Conservation (phyloP, 2,329 filamentous ascomycete species). For the Aspergillus terreus region DNA sequence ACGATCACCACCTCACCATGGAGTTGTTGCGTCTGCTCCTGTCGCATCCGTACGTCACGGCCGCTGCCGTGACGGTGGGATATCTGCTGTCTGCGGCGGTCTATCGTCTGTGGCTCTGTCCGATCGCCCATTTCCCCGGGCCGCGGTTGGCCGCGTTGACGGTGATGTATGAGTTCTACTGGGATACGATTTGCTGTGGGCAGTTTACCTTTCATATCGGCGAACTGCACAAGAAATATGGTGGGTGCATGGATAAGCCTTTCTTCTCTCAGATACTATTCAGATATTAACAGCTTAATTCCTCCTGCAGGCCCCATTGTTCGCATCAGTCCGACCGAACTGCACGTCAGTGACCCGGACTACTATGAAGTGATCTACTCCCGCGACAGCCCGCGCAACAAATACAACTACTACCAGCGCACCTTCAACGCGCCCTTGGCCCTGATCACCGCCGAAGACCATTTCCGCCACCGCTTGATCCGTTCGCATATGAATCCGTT, state of each 20-base stretch:
- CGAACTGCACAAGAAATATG: constrained; percentile 12
- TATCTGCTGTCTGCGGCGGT: constrained; percentile 3
- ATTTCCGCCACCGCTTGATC: constrained; percentile 28
- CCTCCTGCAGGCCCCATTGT: constrained; percentile 26
- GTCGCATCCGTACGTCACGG: constrained; percentile 1
- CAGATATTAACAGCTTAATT: neutral
- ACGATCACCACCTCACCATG: neutral
- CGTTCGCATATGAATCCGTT: constrained; percentile 34
- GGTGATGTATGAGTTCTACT: constrained; percentile 10
- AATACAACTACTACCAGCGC: constrained; percentile 24
- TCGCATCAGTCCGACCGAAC: constrained; percentile 29
- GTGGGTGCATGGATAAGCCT: neutral
- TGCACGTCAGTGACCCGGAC: constrained; percentile 29
- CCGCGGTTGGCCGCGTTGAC: constrained; percentile 7
- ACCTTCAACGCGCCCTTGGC: constrained; percentile 27
- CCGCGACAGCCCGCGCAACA: constrained; percentile 27
- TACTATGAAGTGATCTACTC: constrained; percentile 29
- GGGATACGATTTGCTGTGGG: constrained; percentile 6
- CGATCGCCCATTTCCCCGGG: constrained; percentile 11
- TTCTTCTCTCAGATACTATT: neutral
- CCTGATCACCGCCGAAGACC: constrained; percentile 29
- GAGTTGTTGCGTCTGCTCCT: constrained; percentile 5
- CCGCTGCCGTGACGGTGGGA: neutral
- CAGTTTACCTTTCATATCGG: constrained; percentile 10
- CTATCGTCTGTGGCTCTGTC: constrained; percentile 8